phyloP scores from a whole-genome alignment of 331 rosid genomes.

The Rosa hybrid region DNA sequence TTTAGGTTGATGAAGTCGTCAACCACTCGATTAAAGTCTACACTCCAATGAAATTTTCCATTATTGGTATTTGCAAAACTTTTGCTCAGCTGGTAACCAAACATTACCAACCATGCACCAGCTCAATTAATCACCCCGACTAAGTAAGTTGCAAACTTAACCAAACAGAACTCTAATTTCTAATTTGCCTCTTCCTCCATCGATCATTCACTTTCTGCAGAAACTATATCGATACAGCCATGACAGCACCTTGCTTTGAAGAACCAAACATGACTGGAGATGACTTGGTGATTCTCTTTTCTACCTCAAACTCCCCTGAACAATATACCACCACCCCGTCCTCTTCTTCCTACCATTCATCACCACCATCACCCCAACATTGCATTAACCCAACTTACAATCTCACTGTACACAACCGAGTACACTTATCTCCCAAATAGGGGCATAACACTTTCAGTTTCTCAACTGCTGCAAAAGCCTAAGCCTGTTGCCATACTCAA shows the following conservation, averaged over 20 bases:
- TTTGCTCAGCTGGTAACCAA: not conserved
- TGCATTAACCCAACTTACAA: slow-evolving; percentile 32
- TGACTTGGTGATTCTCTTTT: slow-evolving; percentile 53
- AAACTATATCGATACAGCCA: not conserved
- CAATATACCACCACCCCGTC: slow-evolving; percentile 53
- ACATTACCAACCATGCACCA: slow-evolving; percentile 13
- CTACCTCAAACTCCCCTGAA: slow-evolving; percentile 63
- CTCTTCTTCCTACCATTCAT: slow-evolving; percentile 58
- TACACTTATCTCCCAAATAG: slow-evolving; percentile 43
- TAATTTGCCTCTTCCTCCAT: slow-evolving; percentile 17
- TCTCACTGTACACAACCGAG: slow-evolving; percentile 49
- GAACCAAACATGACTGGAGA: slow-evolving; percentile 38
- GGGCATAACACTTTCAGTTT: slow-evolving; percentile 35
- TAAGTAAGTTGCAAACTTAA: not conserved
- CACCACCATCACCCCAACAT: slow-evolving; percentile 33
- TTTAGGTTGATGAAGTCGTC: not conserved
- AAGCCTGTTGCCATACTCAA: slow-evolving; percentile 59
- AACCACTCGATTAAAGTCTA: not conserved
- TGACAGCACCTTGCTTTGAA: slow-evolving; percentile 35
- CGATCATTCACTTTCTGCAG: slow-evolving; percentile 10
- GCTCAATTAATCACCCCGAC: no score
- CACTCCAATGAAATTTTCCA: not conserved
- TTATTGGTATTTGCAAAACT: not conserved
- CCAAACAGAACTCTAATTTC: not conserved
- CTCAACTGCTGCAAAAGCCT: slow-evolving; percentile 41